A percentile compares a stretch with the other conserved stretches of the same genome.
Evolutionary conservation across 208 protist species (phyloP).

Genomic region (Leishmania braziliensis): DNA sequence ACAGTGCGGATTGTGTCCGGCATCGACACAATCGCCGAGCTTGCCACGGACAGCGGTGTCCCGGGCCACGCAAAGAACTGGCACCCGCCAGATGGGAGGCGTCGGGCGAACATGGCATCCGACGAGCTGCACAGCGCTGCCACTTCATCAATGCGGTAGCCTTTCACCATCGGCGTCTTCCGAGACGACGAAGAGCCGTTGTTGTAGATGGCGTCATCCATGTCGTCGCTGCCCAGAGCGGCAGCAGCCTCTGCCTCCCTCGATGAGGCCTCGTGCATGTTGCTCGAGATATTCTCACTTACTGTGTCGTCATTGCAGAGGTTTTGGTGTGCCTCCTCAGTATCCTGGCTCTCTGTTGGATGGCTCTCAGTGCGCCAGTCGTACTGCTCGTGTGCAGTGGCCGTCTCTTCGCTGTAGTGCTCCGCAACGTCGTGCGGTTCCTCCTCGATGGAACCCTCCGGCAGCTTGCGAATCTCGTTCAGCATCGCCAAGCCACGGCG

Average conservation of each 20-base stretch:
- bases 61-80: constrained; percentile 92
- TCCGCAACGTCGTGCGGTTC: not conserved
- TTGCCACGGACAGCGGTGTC: constrained; percentile 66
- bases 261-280: not conserved
- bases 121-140: constrained; percentile 44
- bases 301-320: not conserved
- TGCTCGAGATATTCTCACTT: not conserved
- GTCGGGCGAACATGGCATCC: constrained; percentile 84
- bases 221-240: not conserved
- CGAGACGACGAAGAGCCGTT: not conserved
- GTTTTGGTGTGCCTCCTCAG: not conserved
- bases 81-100: constrained; percentile 76
- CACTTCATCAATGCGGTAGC: constrained; percentile 83
- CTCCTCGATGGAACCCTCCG: constrained; percentile 22
- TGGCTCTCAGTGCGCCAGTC: not conserved
- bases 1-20: constrained; percentile 88
- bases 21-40: constrained; percentile 79
- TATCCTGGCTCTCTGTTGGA: not conserved
- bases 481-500: constrained; percentile 24
- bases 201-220: not conserved
- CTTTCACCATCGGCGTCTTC: constrained; percentile 87
- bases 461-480: constrained; percentile 30
- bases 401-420: not conserved
- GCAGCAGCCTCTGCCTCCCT: not conserved
- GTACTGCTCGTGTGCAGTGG: not conserved